Conservation (phyloP, 2,329 filamentous ascomycete genomes). For the Colletotrichum theobromicola region DNA sequence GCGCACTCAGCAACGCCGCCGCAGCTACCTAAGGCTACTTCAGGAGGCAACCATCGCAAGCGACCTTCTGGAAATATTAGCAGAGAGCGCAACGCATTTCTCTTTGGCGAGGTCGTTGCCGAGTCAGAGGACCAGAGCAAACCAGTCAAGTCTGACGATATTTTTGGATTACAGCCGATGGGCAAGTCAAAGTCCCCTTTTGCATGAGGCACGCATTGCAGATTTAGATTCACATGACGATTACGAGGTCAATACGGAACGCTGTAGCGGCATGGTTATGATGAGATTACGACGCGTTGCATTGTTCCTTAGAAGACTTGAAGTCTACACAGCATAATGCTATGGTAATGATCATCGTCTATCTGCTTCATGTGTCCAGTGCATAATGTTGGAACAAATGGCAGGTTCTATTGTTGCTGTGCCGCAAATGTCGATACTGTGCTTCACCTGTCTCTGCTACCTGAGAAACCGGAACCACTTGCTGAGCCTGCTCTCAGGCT, state of each 20-base stretch:
- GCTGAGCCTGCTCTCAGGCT: neutral
- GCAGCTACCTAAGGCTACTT: slow-evolving; percentile 26
- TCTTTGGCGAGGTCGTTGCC: slow-evolving; percentile 60
- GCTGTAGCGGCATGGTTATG: neutral
- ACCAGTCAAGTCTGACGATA: slow-evolving; percentile 47
- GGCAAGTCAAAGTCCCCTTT: slow-evolving; percentile 12
- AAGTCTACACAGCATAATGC: neutral
- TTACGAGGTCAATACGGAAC: neutral
- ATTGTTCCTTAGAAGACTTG: neutral
- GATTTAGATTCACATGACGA: neutral
- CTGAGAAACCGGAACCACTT: neutral
- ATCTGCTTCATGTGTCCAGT: neutral
- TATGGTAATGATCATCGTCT: neutral
- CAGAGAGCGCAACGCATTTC: slow-evolving; percentile 62
- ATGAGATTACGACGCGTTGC: neutral
- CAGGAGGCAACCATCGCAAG: slow-evolving; percentile 39
- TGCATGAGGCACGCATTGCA: neutral
- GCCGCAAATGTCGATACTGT: neutral
- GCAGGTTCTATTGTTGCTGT: neutral
- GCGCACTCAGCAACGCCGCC: slow-evolving; percentile 33
- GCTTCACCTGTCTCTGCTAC: neutral
- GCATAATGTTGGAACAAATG: neutral
- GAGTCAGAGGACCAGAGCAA: slow-evolving; percentile 39
- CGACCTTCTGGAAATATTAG: slow-evolving; percentile 47
- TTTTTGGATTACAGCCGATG: slow-evolving; percentile 62